Evolutionary conservation across 2,329 filamentous ascomycete genomes (phyloP).

Genomic region (Ophiostoma triangulosporum): DNA sequence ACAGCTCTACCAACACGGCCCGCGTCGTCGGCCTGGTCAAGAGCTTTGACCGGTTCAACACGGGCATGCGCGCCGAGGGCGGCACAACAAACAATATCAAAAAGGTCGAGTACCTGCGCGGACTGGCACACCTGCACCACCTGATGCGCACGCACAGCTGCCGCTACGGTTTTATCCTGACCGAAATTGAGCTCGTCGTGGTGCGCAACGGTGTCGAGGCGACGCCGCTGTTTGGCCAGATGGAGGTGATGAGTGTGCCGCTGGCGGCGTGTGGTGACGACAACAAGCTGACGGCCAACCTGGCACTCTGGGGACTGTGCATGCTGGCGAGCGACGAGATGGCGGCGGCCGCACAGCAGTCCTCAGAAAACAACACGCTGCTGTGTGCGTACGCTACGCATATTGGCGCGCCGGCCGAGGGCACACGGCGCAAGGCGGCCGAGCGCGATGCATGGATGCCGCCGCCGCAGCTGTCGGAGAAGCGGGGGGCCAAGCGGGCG

Average conservation of each 20-base stretch:
- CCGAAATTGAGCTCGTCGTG: constrained; percentile 85
- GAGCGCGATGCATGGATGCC: constrained; percentile 67
- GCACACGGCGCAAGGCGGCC: constrained; percentile 55
- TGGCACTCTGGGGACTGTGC: constrained; percentile 67
- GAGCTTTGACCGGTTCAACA: constrained; percentile 89
- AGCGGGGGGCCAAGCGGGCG: constrained; percentile 59
- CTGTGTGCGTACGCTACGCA: constrained; percentile 38
- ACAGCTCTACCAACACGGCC: too few relatives aligned
- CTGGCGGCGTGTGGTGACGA: constrained; percentile 29
- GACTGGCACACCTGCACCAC: constrained; percentile 73
- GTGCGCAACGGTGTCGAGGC: constrained; percentile 64
- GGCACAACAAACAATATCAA: constrained; percentile 45
- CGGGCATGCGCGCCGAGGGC: constrained; percentile 75
- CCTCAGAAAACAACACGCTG: constrained; percentile 24
- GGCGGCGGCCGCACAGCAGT: constrained; percentile 29
- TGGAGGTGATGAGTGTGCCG: constrained; percentile 57
- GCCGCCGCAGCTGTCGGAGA: constrained; percentile 57
- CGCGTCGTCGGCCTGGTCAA: constrained; percentile 59
- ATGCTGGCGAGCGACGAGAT: constrained; percentile 25
- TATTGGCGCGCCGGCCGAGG: constrained; percentile 61
- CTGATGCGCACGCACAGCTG: constrained; percentile 89
- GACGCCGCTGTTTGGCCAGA: constrained; percentile 74
- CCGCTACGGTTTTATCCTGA: constrained; percentile 91
- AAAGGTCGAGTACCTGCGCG: constrained; percentile 78
- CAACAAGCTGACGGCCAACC: constrained; percentile 47